Base-by-base conservation (phyloP, 2,329 filamentous ascomycete species). In the Mariannaea sp. region DNA sequence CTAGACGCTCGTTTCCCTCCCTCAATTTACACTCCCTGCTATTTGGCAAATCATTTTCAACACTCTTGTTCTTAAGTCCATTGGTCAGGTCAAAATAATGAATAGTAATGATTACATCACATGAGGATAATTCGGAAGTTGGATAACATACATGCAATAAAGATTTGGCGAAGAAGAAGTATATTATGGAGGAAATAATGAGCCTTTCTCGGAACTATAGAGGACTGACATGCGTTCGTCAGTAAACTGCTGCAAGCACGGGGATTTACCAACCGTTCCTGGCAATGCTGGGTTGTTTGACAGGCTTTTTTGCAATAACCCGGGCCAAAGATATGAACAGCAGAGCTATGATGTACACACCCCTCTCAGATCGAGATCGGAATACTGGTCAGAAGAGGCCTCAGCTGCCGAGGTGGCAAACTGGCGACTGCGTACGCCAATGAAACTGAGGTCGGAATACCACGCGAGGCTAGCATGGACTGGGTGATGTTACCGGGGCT, bases 371-470 rank as follows among this genome's bases (percentile, higher is more conserved):
- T 48, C 20, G 22, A 35, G 16, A 45, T 10, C 17, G 44, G 39
- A 22, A 29, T 24, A 8, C 8, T 24, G 22, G 32, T 44, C 43
- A 20, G 32, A 36, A 20, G 29, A 17, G 19, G 43, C 45, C 16
- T 32, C 7, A 14, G 40, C 22, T 27, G 33, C 41, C 17, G 32
- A 33, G 30, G 33, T 35, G 32, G 27, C 22, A 24, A 7, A 13
- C 13, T 39, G 14, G 8, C 35, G 17, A 39, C 32, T 32, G 13
- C 29, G 13, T 8, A 39, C 24, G 38, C 49, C 44, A 56, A 56
- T 56, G 26, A 45, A 40, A 27, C 40, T 24, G 29, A 32, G 26
- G 49, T 44, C 27, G 30, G 53, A 53, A 53, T 56, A 56, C 49
- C 39, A 43, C 10, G 41, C 49, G 53, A 47, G 53, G 44, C 49